Base-by-base conservation (phyloP, 805 yeast species). In the Sugiyamaella americana region DNA sequence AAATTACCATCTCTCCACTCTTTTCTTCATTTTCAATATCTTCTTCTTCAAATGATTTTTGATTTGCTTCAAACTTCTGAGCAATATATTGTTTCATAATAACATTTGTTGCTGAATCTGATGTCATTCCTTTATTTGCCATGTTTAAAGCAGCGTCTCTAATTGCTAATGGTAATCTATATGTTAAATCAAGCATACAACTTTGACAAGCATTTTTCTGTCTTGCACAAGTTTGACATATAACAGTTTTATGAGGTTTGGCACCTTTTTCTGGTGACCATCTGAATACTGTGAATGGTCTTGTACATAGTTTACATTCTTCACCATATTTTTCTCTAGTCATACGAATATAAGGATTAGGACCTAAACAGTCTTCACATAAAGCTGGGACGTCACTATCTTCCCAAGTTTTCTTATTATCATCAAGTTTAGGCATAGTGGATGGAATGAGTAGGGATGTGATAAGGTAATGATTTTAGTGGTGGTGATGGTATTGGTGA, bases 151-250 rank as follows among this genome's bases (percentile, higher is more conserved):
- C 85, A 1, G 87, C 80, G 58, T 89, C 96, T 53, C 96, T 70
- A 4, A 87, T 66, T 8, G 80, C 78, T 16, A 87, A 61, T 0
- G 95, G 87, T n/a, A 93, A 77, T 2, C 88, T 86, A 67, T 80
- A 85, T 23, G 82, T 77, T 37, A 89, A 67, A 66, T 91, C 98
- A 29, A 84, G 63, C 78, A 87, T 75, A 63, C 98, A 91, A 20
- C 80, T 68, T 62, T 93, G 98, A 60, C 98, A 91, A 56, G 94
- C 83, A 65, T 86, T 83, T 49, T 82, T 74, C 38, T 82, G 78
- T 37, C 80, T 69, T 0, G 97, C 80, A 68, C 98, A 91, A 0
- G 89, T 79, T 30, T 68, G 60, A 65, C 98, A 91, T 17, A 91
- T 77, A 1, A 78, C 63, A 2, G 96, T 87, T 54, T 76, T 79